Evolutionary conservation across 148 eudicot genomes (phyloP).

Genomic region (Amaranthus palmeri): DNA sequence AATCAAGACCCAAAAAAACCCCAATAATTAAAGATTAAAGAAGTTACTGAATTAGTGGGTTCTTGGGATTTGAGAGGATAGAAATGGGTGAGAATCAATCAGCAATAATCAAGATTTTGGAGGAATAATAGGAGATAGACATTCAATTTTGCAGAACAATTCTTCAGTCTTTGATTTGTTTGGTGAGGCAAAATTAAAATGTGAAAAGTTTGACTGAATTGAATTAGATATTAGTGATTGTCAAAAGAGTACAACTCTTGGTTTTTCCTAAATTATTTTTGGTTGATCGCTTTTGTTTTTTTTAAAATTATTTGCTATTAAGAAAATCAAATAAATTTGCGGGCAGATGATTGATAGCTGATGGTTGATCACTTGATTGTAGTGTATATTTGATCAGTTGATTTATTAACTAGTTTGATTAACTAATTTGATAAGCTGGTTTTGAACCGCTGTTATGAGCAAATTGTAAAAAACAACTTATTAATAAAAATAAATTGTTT

Average conservation of each 20-base stretch:
- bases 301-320: too few species aligned
- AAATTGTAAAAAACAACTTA: too few species aligned
- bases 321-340: slow-evolving; percentile 21
- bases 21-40: background rate
- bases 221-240: background rate
- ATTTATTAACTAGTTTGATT: too few species aligned
- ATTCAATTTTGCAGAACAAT: slow-evolving; percentile 1
- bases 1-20: background rate
- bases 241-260: too few species aligned
- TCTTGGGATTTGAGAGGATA: background rate
- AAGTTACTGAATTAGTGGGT: slow-evolving; percentile 8
- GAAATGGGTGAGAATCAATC: background rate
- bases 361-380: too few species aligned
- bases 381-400: too few species aligned
- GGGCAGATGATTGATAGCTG: too few species aligned
- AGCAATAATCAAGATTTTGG: background rate
- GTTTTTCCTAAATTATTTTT: too few species aligned
- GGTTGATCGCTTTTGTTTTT: too few species aligned
- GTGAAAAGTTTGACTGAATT: background rate
- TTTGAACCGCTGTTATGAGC: too few species aligned
- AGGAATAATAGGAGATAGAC: background rate
- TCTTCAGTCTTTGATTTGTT: background rate
- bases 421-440: too few species aligned
- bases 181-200: background rate
- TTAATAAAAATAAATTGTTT: too few species aligned